Percentiles rank a stretch among this genome's conserved stretches.
These are phyloP conservation scores for Phialophora macrospora DNA, from an alignment of 2,329 filamentous ascomycete genomes.

Conservation along the genomic window DNA sequence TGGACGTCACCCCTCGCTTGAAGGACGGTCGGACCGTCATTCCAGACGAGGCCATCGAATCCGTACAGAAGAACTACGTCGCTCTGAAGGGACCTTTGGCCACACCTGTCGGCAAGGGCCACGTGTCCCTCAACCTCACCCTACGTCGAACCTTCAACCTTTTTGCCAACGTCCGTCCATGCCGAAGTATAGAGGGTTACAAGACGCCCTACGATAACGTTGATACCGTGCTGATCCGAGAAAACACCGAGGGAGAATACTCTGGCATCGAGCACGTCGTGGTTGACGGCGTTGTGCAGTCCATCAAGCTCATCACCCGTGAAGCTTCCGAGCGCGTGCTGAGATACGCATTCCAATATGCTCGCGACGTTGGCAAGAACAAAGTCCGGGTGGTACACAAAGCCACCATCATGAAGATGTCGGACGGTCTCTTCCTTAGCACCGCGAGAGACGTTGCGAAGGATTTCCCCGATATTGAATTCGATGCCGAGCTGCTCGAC, in stretches of 20 bases:
- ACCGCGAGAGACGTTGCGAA: conserved; percentile 84
- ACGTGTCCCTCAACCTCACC: conserved; percentile 98
- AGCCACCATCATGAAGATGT: conserved; percentile 98
- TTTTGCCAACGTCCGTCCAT: conserved; percentile 98
- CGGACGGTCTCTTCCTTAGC: conserved; percentile 94
- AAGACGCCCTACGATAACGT: conserved; percentile 98
- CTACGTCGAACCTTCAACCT: conserved; percentile 99
- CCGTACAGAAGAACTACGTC: conserved; percentile 93
- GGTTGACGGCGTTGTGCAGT: conserved; percentile 96
- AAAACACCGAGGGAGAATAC: conserved; percentile 99
- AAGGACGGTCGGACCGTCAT: conserved; percentile 97
- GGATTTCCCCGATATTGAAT: conserved; percentile 94
- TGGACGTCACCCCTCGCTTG: conserved; percentile 91
- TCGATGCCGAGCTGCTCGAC: conserved; percentile 96
- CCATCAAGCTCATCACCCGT: conserved; percentile 96
- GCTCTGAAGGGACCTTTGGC: conserved; percentile 97
- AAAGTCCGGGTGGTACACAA: conserved; percentile 93
- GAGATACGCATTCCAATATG: conserved; percentile 97
- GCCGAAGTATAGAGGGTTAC: conserved; percentile 94
- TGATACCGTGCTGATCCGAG: conserved; percentile 95
- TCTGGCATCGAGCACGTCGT: conserved; percentile 98
- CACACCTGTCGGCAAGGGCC: conserved; percentile 96
- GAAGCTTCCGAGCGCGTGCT: conserved; percentile 94
- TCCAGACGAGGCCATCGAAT: conserved; percentile 87
- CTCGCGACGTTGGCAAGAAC: conserved; percentile 86